Evolutionary conservation across 352 stramenopile genomes (phyloP), one percentile per base, ranked within the genome.

Genomic region (Phytophthora brassicae): DNA sequence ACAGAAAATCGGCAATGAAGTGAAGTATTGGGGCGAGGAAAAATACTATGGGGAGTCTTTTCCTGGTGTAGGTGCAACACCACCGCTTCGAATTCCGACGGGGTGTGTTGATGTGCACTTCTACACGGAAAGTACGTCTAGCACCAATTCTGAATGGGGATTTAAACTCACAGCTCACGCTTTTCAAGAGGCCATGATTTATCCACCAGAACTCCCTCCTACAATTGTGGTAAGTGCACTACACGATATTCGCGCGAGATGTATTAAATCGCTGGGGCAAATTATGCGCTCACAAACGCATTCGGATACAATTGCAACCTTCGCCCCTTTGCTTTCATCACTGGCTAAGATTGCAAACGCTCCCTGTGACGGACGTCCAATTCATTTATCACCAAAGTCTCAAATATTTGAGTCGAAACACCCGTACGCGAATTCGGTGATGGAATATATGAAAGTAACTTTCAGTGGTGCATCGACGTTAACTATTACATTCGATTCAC

Each of bases 331-430:
- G 4, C 24, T 86, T 20, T 66, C 77, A 20, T 45, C 52, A 1
- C 44, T 94, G 7, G 60, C 61, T 3, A 61, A 56, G 11, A 69
- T 91, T 41, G 79, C 84, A 9, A 88, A 84, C 20, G 48, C 64
- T 11, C 65, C 64, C 9, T 68, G 70, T 47, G 60, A 79, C 17
- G 82, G 75, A 0, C 66, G 70, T 26, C 77, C 79, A 13, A 87
- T 79, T 11, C 72, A 80, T 33, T 81, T 73, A 3, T 72, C 69
- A 0, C 65, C 79, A 4, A 79, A 81, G 29, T 77, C 64, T 2
- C 79, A 95, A 50, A 68, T 79, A 28, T 89, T 95, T 35, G 89
- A 97, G 55, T 94, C 84, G 0, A 86, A 86, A 48, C 89, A 97
- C 54, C 88, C 87, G 14, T 97, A 97, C 44, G 51, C 67, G 24